A percentile compares a stretch with the other conserved stretches of the same genome.
These are phyloP conservation scores for Sporothrix brunneoviolacea DNA, from an alignment of 2,329 filamentous ascomycete species.

Conservation along the genomic window DNA sequence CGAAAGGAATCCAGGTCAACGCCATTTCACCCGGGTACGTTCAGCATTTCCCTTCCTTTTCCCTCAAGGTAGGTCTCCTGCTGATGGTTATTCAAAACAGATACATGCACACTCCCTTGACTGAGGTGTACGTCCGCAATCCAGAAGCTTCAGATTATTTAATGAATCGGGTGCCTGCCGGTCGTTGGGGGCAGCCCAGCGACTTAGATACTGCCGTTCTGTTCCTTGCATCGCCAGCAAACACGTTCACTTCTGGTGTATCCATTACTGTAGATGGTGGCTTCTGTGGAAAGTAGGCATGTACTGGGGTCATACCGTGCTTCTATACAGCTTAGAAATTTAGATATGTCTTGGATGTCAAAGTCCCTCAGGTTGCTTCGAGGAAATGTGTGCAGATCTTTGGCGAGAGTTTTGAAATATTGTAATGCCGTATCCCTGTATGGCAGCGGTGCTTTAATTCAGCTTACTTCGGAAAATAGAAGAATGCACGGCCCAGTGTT, in stretches of 20 bases:
- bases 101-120: conserved; percentile 92
- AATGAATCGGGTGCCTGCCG: conserved; percentile 71
- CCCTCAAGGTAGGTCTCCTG: no score
- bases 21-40: conserved; percentile 83
- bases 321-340: no score
- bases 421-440: no score
- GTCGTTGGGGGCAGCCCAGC: conserved; percentile 72
- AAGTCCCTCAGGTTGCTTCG: no score
- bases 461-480: no score
- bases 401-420: no score
- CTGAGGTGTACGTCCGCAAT: conserved; percentile 69
- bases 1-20: conserved; percentile 72
- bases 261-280: conserved; percentile 7
- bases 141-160: conserved; percentile 64
- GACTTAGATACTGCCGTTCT: conserved; percentile 49
- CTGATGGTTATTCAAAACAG: no score
- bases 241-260: conserved; percentile 4
- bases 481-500: no score
- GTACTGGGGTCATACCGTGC: neutral
- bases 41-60: no score
- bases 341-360: no score
- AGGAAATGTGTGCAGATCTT: no score
- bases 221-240: conserved; percentile 3
- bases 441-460: no score
- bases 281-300: conserved; percentile 3